A percentile compares a stretch with the other conserved stretches of the same genome.
Conservation (phyloP, 1,284 basidiomycete species). For the Prillingera fragicola region DNA sequence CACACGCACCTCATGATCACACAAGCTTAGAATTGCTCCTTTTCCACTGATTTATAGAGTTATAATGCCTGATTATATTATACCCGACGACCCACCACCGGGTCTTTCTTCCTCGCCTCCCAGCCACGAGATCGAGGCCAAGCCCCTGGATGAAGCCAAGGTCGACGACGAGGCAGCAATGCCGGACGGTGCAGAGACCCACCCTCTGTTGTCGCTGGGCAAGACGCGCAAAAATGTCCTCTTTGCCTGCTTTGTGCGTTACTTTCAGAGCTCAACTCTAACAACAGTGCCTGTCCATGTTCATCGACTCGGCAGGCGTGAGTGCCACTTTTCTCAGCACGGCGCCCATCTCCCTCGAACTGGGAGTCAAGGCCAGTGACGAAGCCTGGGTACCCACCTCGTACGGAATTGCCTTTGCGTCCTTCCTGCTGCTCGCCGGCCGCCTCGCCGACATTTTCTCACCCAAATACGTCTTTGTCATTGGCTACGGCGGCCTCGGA, state of each 20-base stretch:
- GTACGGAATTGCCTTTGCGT: constrained; percentile 30
- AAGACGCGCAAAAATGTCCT: constrained; percentile 29
- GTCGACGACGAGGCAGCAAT: no score
- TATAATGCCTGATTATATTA: no score
- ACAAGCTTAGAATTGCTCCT: no score
- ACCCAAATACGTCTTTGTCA: constrained; percentile 36
- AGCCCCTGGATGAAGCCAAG: no score
- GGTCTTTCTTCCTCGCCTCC: no score
- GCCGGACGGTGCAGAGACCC: no score
- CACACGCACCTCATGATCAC: no score
- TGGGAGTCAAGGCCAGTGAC: constrained; percentile 26
- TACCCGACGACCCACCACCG: no score
- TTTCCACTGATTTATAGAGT: no score
- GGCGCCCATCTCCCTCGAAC: constrained; percentile 36
- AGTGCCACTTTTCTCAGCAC: constrained; percentile 43
- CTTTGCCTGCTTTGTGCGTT: constrained; percentile 31
- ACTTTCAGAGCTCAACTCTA: constrained; percentile 1
- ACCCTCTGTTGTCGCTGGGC: no score
- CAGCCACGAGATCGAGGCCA: no score
- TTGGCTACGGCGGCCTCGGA: constrained; percentile 41
- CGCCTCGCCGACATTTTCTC: constrained; percentile 41
- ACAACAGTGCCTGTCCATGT: constrained; percentile 23
- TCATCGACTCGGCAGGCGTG: constrained; percentile 40
- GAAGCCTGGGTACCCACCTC: constrained; percentile 42
- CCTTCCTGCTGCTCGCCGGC: constrained; percentile 38